A percentile compares a stretch with the other conserved stretches of the same genome.
phyloP scores from a whole-genome alignment of 371 early-diverging fungal genomes.

The Smittium culicis region DNA sequence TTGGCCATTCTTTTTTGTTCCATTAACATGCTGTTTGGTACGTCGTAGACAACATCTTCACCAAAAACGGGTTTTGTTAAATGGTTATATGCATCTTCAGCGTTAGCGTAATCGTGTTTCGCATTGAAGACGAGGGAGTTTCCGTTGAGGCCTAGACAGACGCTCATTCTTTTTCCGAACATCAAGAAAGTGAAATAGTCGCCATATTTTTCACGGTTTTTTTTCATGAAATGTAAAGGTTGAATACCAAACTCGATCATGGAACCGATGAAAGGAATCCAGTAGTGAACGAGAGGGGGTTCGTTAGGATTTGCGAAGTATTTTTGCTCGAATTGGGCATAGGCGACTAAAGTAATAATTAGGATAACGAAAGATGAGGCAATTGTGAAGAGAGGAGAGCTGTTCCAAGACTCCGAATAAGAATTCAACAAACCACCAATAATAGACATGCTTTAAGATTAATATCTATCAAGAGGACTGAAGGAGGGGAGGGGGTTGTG shows the following conservation, averaged over 20 bases:
- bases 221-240: constrained; percentile 71
- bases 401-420: constrained; percentile 17
- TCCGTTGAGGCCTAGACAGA: constrained; percentile 79
- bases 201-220: constrained; percentile 58
- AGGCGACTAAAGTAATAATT: constrained; percentile 18
- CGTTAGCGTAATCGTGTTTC: constrained; percentile 71
- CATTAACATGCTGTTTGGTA: constrained; percentile 81
- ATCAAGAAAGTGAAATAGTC: constrained; percentile 85
- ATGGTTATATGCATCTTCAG: constrained; percentile 85
- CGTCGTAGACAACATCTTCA: constrained; percentile 90
- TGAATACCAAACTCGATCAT: constrained; percentile 77
- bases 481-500: too few relatives aligned
- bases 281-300: constrained; percentile 74
- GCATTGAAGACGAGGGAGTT: constrained; percentile 93
- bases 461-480: too few relatives aligned
- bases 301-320: constrained; percentile 37
- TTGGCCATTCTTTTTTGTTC: constrained; percentile 96
- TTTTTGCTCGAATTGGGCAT: constrained; percentile 32
- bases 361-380: constrained; percentile 13
- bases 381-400: constrained; percentile 20
- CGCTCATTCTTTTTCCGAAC: constrained; percentile 82
- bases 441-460: too few relatives aligned
- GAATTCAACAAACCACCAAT: constrained; percentile 16
- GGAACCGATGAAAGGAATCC: constrained; percentile 81
- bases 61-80: constrained; percentile 95